Conservation (phyloP, 345 rosid species). For the Heritiera littoralis region DNA sequence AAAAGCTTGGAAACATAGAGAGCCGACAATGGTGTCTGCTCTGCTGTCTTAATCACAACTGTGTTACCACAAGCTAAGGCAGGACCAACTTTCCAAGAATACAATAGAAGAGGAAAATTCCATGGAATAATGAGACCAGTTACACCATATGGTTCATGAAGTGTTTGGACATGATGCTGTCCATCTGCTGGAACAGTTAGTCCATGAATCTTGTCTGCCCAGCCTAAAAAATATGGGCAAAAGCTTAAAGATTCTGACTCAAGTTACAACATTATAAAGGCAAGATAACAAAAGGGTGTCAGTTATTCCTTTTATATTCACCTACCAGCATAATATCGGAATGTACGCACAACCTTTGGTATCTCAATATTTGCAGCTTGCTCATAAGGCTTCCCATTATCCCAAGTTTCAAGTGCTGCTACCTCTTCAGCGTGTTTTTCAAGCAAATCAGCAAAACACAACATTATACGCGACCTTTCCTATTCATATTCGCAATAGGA, state of each 20-base stretch:
- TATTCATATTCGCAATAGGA: slow-evolving; percentile 24
- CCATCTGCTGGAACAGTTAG: slow-evolving; percentile 66
- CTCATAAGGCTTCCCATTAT: slow-evolving; percentile 81
- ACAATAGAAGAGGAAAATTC: slow-evolving; percentile 56
- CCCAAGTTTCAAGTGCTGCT: slow-evolving; percentile 89
- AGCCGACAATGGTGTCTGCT: slow-evolving; percentile 90
- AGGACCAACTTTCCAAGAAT: slow-evolving; percentile 86
- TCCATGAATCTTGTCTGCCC: slow-evolving; percentile 78
- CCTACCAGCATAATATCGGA: slow-evolving; percentile 70
- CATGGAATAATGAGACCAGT: slow-evolving; percentile 67
- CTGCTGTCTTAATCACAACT: slow-evolving; percentile 82
- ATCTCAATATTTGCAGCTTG: slow-evolving; percentile 69
- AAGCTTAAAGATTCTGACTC: neutral
- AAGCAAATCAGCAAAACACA: slow-evolving; percentile 75
- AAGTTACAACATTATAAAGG: neutral
- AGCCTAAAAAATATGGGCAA: slow-evolving; percentile 39
- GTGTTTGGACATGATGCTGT: slow-evolving; percentile 51
- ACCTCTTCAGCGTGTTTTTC: slow-evolving; percentile 79
- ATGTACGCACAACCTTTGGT: slow-evolving; percentile 55
- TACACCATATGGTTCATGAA: slow-evolving; percentile 70
- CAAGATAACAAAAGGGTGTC: neutral
- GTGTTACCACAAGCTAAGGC: slow-evolving; percentile 95
- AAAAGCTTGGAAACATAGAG: slow-evolving; percentile 57
- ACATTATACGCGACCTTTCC: slow-evolving; percentile 71
- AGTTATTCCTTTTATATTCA: neutral